Evolutionary conservation across 1,284 basidiomycete genomes (phyloP), one percentile per base, ranked within the genome.

Genomic region (Rhodotorula glutinis): DNA sequence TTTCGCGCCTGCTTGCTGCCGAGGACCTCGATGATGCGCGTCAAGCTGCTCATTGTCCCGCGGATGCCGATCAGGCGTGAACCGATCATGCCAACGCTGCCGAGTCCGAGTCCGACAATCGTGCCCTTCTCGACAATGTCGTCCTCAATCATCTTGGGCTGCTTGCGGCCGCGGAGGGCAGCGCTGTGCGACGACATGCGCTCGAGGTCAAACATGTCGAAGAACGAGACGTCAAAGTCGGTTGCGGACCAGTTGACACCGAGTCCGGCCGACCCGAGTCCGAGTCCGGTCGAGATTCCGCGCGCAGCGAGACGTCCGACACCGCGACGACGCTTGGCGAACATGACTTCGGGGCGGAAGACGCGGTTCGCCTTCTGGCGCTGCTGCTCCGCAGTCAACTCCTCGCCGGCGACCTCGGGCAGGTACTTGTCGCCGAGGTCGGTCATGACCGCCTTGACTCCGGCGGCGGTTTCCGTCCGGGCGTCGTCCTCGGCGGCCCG

Each of bases 291-390:
- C 27, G 73, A 66, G 17, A 61, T 54, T 14, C 72, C 72, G 23
- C 58, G 60, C 21, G 70, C 70, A 4, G 70, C 67, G 61, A 72
- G 65, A 4, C 57, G 29, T 33, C 80, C 79, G 61, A 82, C 82
- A 75, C 82, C 86, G 70, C 82, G 83, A 54, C 82, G 77, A 49
- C 75, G 70, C 25, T 82, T 79, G 58, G 84, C 85, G 81, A 98
- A 99, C 96, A 99, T 98, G 25, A 91, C 93, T 76, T 94, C 88
- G 17, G 95, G 91, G 81, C 92, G 87, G 82, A 99, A 98, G 17
- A 94, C 86, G 14, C 92, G 83, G 63, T 25, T 51, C 43, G 41
- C 57, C 49, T 59, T 29, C n/a, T 56, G 46, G 5, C 47, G 33
- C 54, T 57, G 43, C 61, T 59, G 55, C 55, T 59, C 53, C 49